phyloP scores from a whole-genome alignment of 306 rosid genomes.

The Hylodesmum podocarpum region DNA sequence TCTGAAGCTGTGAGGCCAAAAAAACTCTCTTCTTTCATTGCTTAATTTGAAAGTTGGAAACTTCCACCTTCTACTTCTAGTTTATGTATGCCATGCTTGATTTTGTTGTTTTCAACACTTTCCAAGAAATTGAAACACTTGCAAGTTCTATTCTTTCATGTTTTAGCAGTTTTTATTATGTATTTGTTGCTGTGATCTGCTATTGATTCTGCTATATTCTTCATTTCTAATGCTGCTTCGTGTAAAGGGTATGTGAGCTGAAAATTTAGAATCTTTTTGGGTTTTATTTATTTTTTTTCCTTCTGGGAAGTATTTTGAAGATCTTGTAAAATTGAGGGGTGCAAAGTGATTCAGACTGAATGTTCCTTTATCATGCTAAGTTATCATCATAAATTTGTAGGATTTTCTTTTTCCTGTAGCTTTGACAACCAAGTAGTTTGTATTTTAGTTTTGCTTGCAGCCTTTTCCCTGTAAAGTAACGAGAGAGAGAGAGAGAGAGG shows the following conservation, averaged over 20 bases:
- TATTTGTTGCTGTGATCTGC: background rate
- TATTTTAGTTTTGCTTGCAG: background rate
- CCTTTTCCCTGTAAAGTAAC: slow-evolving; percentile 5
- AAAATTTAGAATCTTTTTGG: background rate
- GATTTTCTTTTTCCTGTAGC: background rate
- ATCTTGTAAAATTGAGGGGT: background rate
- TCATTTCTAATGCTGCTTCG: background rate
- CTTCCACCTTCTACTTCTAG: background rate
- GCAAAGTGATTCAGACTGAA: background rate
- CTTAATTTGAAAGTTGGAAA: background rate
- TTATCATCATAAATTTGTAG: background rate
- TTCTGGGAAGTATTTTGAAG: background rate
- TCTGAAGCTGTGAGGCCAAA: slow-evolving; percentile 25
- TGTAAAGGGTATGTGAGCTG: background rate
- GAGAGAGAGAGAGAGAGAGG: background rate
- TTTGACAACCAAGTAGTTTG: slow-evolving; percentile 1
- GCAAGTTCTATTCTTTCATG: background rate
- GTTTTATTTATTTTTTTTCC: too few relatives aligned
- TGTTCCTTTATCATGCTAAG: slow-evolving; percentile 4
- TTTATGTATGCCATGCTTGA: background rate
- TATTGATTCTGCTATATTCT: background rate
- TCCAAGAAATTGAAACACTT: background rate
- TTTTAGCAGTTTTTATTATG: background rate
- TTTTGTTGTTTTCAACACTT: background rate
- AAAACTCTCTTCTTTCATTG: background rate